Conservation (phyloP, 2,329 filamentous ascomycete species). For the Pseudogymnoascus pannorum region DNA sequence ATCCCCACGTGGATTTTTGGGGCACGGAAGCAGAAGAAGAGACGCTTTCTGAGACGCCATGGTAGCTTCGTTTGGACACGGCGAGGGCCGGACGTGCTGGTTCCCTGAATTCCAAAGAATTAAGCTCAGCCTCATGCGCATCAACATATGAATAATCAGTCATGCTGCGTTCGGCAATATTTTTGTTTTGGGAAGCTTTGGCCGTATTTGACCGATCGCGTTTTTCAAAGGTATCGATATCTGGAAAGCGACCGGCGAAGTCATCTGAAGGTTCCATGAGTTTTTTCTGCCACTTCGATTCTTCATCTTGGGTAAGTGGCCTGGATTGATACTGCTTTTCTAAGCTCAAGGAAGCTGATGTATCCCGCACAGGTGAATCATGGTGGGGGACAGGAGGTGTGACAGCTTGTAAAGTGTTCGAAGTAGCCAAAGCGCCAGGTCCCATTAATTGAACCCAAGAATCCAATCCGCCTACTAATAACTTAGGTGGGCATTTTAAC, state of each 20-base stretch:
- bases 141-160: conserved; percentile 12
- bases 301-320: conserved; percentile 72
- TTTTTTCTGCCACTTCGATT: conserved; percentile 71
- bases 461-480: conserved; percentile 75
- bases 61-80: conserved; percentile 62
- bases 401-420: conserved; percentile 35
- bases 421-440: conserved; percentile 39
- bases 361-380: conserved; percentile 1
- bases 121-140: conserved; percentile 24
- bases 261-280: conserved; percentile 71
- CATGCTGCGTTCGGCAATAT: conserved; percentile 48
- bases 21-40: conserved; percentile 36
- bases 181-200: conserved; percentile 42
- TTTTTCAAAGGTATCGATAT: conserved; percentile 33
- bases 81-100: conserved; percentile 43
- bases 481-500: conserved; percentile 63
- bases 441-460: conserved; percentile 85
- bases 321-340: conserved; percentile 43
- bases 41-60: conserved; percentile 61
- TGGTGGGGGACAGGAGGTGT: conserved; percentile 4
- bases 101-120: conserved; percentile 25
- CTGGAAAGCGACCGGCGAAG: conserved; percentile 74
- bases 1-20: conserved; percentile 33
- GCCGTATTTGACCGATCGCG: conserved; percentile 41
- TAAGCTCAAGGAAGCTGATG: conserved; percentile 11